These are phyloP conservation scores for Cytospora mali DNA, from an alignment of 2,329 filamentous ascomycete species.

Conservation along the genomic window DNA sequence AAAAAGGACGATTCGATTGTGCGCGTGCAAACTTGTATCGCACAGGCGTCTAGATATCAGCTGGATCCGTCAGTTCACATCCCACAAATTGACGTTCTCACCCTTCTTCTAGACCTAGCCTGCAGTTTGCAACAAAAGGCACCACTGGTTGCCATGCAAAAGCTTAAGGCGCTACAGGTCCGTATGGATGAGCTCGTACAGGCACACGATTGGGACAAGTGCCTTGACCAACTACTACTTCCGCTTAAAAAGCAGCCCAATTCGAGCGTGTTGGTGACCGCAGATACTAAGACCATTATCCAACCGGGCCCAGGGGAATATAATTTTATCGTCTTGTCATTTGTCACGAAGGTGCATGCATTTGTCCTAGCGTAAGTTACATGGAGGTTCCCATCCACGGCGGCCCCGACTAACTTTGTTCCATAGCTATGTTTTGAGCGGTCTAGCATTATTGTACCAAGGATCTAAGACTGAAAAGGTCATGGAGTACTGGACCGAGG, in stretches of 20 bases:
- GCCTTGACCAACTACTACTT: conserved; percentile 54
- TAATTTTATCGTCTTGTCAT: conserved; percentile 62
- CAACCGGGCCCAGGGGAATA: conserved; percentile 49
- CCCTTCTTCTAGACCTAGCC: conserved; percentile 69
- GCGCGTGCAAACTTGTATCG: conserved; percentile 71
- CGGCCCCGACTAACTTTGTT: conserved; percentile 22
- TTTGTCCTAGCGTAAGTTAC: conserved; percentile 56
- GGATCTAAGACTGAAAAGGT: conserved; percentile 26
- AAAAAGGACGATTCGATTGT: conserved; percentile 68
- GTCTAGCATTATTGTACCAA: conserved; percentile 46
- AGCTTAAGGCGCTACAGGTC: conserved; percentile 63
- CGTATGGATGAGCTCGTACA: conserved; percentile 60
- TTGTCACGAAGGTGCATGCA: conserved; percentile 62
- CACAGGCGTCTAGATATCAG: conserved; percentile 73
- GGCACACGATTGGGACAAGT: conserved; percentile 48
- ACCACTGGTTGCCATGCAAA: conserved; percentile 58
- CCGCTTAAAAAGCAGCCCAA: conserved; percentile 57
- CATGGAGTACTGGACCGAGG: conserved; percentile 28
- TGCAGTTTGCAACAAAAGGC: conserved; percentile 68
- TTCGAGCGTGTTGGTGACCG: conserved; percentile 54
- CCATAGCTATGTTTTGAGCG: conserved; percentile 57
- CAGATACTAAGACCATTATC: conserved; percentile 59
- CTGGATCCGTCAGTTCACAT: conserved; percentile 64
- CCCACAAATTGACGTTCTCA: conserved; percentile 67
- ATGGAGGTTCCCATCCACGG: not conserved